Conservation (phyloP, 768 basidiomycete species). For the Russula ochroleuca region DNA sequence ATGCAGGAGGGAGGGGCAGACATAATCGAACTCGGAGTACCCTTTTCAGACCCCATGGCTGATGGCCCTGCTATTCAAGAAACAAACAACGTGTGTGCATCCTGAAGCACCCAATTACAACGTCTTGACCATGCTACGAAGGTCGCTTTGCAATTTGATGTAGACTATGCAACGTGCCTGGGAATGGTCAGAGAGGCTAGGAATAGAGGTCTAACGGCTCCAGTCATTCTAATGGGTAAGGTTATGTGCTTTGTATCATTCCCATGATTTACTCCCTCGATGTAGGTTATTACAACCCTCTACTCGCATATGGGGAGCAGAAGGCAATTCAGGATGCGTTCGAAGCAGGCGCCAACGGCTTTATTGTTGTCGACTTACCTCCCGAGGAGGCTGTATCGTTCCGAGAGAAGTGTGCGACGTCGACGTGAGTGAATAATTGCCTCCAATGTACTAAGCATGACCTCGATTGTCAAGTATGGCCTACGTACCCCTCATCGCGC, state of each 20-base stretch:
- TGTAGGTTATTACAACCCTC: slow-evolving; percentile 94
- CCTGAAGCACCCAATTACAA: background rate
- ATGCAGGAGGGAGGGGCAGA: slow-evolving; percentile 94
- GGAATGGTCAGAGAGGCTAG: slow-evolving; percentile 74
- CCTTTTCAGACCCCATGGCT: slow-evolving; percentile 95
- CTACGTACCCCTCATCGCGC: slow-evolving; percentile 93
- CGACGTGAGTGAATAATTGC: slow-evolving; percentile 53
- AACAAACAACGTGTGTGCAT: slow-evolving; percentile 76
- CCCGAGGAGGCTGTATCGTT: slow-evolving; percentile 94
- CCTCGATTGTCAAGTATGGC: slow-evolving; percentile 58
- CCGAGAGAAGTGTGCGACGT: slow-evolving; percentile 77
- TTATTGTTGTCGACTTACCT: slow-evolving; percentile 95
- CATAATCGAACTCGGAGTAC: slow-evolving; percentile 91
- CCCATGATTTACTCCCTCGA: background rate
- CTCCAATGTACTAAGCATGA: slow-evolving; percentile 2
- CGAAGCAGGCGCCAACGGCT: slow-evolving; percentile 92
- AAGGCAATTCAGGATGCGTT: slow-evolving; percentile 86
- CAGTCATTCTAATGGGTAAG: slow-evolving; percentile 92
- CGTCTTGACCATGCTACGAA: slow-evolving; percentile 33
- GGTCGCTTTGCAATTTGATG: slow-evolving; percentile 79
- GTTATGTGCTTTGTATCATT: background rate
- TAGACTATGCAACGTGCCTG: slow-evolving; percentile 74
- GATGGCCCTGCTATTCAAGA: slow-evolving; percentile 94
- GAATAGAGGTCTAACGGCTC: slow-evolving; percentile 72
- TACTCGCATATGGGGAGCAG: slow-evolving; percentile 93